Evolutionary conservation across 108 stramenopile genomes (phyloP).

Genomic region (Cyclotella cryptica): DNA sequence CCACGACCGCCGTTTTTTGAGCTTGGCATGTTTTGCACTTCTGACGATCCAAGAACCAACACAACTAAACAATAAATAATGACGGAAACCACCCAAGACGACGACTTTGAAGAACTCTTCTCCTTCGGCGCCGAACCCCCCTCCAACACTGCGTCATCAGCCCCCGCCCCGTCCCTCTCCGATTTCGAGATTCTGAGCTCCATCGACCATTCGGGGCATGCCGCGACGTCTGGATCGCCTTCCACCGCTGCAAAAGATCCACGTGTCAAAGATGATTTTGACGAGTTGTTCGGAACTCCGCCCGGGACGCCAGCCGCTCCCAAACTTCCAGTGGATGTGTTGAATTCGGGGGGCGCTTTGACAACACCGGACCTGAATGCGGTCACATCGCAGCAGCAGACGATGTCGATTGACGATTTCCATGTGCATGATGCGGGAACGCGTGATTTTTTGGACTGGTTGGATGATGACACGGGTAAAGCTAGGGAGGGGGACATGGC

Average conservation of each 20-base stretch:
- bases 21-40: too few species aligned
- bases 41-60: too few species aligned
- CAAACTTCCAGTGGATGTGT: slow-evolving; percentile 3
- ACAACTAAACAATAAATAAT: too few species aligned
- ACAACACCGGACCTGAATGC: not conserved
- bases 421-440: slow-evolving; percentile 64
- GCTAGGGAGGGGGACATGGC: slow-evolving; percentile 14
- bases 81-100: slow-evolving; percentile 34
- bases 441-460: slow-evolving; percentile 82
- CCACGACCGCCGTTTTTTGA: too few species aligned
- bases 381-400: not conserved
- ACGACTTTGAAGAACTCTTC: slow-evolving; percentile 55
- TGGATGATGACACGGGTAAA: slow-evolving; percentile 67
- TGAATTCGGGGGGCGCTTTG: not conserved
- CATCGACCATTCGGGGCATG: not conserved
- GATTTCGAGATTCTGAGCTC: slow-evolving; percentile 22
- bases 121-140: slow-evolving; percentile 41
- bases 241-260: not conserved
- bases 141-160: not conserved
- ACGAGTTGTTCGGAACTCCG: slow-evolving; percentile 52
- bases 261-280: slow-evolving; percentile 36
- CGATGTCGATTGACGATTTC: slow-evolving; percentile 43
- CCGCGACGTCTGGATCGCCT: not conserved
- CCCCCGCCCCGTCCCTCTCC: slow-evolving; percentile 3
- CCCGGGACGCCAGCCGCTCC: slow-evolving; percentile 26